phyloP scores from a whole-genome alignment of 495 filamentous ascomycete species.

The Neurospora sp. region DNA sequence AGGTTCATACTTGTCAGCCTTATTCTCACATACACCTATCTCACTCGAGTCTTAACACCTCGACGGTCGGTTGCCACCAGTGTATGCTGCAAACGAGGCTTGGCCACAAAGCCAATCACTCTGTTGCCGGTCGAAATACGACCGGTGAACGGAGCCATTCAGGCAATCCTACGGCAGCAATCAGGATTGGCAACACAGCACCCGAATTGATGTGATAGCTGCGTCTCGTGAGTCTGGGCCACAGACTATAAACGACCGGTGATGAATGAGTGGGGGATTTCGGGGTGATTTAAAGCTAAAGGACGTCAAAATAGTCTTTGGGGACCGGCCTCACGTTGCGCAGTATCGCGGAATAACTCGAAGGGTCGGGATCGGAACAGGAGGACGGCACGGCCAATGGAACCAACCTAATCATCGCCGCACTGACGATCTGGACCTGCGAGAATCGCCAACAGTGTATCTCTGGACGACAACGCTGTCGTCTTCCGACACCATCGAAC shows the following conservation, averaged over 20 bases:
- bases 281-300: neutral
- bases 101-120: neutral
- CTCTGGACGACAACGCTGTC: neutral
- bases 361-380: neutral
- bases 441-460: neutral
- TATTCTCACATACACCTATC: neutral
- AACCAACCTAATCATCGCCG: neutral
- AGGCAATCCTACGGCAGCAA: neutral
- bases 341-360: neutral
- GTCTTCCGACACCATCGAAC: neutral
- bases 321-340: neutral
- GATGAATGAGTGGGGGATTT: neutral
- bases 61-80: neutral
- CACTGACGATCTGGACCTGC: neutral
- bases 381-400: neutral
- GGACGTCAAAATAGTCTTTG: neutral
- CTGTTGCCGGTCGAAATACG: neutral
- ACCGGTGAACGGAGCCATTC: neutral
- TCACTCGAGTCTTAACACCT: neutral
- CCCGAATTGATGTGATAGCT: neutral
- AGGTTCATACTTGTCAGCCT: neutral
- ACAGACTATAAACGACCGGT: neutral
- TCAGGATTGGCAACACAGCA: neutral
- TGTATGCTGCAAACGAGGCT: neutral
- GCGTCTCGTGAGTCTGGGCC: neutral